Evolutionary conservation across 2,329 filamentous ascomycete genomes (phyloP), one percentile per base, ranked within the genome.

Genomic region (Dactylellina parvicollis): DNA sequence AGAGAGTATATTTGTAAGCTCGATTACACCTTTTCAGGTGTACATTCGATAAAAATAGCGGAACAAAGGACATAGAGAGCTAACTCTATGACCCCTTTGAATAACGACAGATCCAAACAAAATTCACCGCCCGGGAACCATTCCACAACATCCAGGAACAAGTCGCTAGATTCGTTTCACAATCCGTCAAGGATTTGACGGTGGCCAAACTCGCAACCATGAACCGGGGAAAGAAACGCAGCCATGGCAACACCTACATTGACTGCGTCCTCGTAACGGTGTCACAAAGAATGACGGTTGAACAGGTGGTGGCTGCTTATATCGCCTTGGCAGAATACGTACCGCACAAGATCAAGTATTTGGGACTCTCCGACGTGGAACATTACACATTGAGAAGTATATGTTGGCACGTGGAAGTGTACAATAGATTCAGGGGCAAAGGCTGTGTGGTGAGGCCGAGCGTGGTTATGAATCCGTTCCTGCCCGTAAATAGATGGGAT

Each of bases 101-200:
- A n/a, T 32, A 32, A 38, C 12, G 34, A n/a, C 12, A 50, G 46
- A 50, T 50, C 12, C 46, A 50, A 50, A 50, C 24, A 8, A 32
- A 18, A 50, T 32, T 50, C 28, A 3, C 5, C 28, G 24, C 46
- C 1, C 14, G 4, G 1, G n/a, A n/a, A 9, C 46, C 44, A 30
- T 49, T 12, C 16, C 1, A 30, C 46, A 3, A 9, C 12, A 5
- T 50, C 12, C 9, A 24, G 3, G 8, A 30, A 9, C 46, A 50
- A 32, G 4, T 32, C 24, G 2, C 22, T 18, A 1, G 4, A 9
- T 50, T 32, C n/a, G 5, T 50, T 3, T 1, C 30, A 16, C 14
- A 32, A 50, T 16, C 26, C 1, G 4, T 16, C 24, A 26, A 8
- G 3, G 7, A 16, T 14, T 12, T 50, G 4, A 9, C 14, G 12